phyloP scores from a whole-genome alignment of 345 rosid species.

The Camelina laxa region DNA sequence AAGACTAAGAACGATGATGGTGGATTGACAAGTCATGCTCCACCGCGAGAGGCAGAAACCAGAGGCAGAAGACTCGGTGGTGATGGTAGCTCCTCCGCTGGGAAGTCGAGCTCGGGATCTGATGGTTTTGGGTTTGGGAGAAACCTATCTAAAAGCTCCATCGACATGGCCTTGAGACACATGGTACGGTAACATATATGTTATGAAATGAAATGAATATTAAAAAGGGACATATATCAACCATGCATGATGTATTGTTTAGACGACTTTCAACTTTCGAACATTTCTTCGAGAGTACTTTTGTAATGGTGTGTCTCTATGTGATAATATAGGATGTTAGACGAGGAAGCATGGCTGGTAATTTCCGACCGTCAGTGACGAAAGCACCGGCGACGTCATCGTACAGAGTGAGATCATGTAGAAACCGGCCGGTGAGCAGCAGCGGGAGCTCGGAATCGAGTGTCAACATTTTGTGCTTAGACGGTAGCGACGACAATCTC shows the following conservation, averaged over 20 bases:
- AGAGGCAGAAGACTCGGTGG: conserved; percentile 27
- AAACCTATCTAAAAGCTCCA: conserved; percentile 70
- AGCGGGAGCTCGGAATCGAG: conserved; percentile 77
- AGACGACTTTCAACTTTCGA: neutral
- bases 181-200: conserved; percentile 52
- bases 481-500: conserved; percentile 49
- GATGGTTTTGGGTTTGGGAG: conserved; percentile 76
- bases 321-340: conserved; percentile 53
- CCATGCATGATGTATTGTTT: neutral
- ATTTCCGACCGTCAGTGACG: conserved; percentile 58
- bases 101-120: conserved; percentile 46
- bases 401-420: conserved; percentile 65
- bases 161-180: conserved; percentile 84
- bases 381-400: conserved; percentile 65
- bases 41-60: conserved; percentile 56
- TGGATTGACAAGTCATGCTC: conserved; percentile 53
- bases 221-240: neutral
- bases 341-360: conserved; percentile 64
- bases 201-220: neutral
- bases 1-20: conserved; percentile 35
- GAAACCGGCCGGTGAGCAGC: conserved; percentile 64
- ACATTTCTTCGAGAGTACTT: neutral
- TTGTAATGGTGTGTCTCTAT: conserved; percentile 11
- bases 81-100: conserved; percentile 30
- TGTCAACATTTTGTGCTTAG: conserved; percentile 58